phyloP scores from a whole-genome alignment of 2,329 filamentous ascomycete species.

The Sphaerulina populicola region DNA sequence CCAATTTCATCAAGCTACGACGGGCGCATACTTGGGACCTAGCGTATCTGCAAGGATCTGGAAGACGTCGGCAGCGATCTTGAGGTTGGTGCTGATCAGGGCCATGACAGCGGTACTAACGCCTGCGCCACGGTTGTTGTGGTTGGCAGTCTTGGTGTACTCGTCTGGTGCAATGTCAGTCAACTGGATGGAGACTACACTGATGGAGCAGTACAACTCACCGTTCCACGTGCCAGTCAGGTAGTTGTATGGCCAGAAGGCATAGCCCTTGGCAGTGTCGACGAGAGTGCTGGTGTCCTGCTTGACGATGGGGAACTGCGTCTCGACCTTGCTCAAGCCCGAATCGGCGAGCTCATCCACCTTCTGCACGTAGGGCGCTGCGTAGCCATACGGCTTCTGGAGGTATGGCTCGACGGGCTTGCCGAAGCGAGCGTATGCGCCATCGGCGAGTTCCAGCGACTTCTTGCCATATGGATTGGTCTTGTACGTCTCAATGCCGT shows the following conservation, averaged over 20 bases:
- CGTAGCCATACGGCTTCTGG: constrained; percentile 67
- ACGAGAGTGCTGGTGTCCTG: constrained; percentile 46
- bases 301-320: constrained; percentile 52
- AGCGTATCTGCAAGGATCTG: constrained; percentile 13
- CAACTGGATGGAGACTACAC: background rate
- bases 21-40: constrained; percentile 4
- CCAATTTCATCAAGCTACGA: background rate
- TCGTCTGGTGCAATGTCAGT: constrained; percentile 27
- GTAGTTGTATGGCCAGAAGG: constrained; percentile 46
- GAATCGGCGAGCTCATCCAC: constrained; percentile 62
- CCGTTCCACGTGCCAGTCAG: constrained; percentile 29
- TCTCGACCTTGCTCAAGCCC: constrained; percentile 40
- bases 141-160: constrained; percentile 32
- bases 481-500: constrained; percentile 70
- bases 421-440: constrained; percentile 67
- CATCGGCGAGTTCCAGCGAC: constrained; percentile 66
- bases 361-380: constrained; percentile 75
- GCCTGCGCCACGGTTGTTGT: constrained; percentile 27
- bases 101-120: constrained; percentile 28
- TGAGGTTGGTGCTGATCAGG: constrained; percentile 31
- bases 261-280: constrained; percentile 54
- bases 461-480: constrained; percentile 74
- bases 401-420: constrained; percentile 73
- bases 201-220: constrained; percentile 11
- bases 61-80: constrained; percentile 28